Base-by-base conservation (phyloP, 1,139 yeast species). In the Yamadazyma atlantica region DNA sequence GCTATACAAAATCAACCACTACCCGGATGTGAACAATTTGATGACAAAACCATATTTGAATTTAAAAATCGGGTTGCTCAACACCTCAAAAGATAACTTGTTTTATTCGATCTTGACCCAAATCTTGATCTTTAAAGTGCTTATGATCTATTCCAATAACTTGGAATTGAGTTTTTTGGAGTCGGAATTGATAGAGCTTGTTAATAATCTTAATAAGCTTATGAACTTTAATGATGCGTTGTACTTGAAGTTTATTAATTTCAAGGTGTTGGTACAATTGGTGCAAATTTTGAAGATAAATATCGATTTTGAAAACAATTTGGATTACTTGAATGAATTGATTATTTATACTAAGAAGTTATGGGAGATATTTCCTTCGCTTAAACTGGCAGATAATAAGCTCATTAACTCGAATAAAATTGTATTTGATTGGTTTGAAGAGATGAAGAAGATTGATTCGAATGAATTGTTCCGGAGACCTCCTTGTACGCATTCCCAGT, bases 211-310 rank as follows among this genome's bases (percentile, higher is more conserved):
- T 29, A 62, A 57, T 40, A 33, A 42, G 4, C 38, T 50, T 12
- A 48, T 66, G 25, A 49, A 49, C n/a, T 57, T 55, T 41, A 51
- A 51, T 32, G 66, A 63, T 30, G 39, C 57, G 22, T 54, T 42
- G 39, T 58, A 61, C 37, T 50, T 65, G 3, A 60, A 61, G 36
- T 53, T 66, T 44, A 57, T 67, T 27, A 66, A 64, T 41, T 63
- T 58, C 45, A 69, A 66, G 39, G 40, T 65, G 18, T 46, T 65
- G 15, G 69, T 67, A 22, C 70, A 66, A 27, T 49, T 67, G 32
- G 48, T 67, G 16, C 72, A 66, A 39, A 43, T 66, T 16, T 46
- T 67, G 31, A 64, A 60, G 42, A 50, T 63, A 11, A 50, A 55
- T 15, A 51, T 64, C 15, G 63, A 59, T 35, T 44, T 55, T 33